Percentiles rank a stretch among this genome's conserved stretches.
Evolutionary conservation across 768 basidiomycete genomes (phyloP).

Genomic region (Piloderma croceum): DNA sequence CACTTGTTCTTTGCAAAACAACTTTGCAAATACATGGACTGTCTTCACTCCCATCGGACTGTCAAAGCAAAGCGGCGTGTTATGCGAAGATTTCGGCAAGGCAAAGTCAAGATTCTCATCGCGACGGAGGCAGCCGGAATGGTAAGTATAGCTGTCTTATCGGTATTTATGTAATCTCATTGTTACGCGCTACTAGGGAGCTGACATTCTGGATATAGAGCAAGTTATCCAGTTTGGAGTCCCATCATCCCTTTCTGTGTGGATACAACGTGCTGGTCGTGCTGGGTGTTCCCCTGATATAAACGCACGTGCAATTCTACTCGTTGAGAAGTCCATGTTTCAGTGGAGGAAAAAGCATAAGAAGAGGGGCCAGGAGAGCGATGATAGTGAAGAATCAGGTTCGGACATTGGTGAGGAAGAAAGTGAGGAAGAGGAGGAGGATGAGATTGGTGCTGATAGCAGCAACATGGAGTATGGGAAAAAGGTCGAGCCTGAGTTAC

Average conservation of each 20-base stretch:
- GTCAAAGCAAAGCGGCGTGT: constrained; percentile 15
- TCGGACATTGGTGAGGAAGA: background rate
- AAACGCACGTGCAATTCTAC: constrained; percentile 22
- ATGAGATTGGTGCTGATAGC: too few relatives aligned
- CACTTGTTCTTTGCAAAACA: constrained; percentile 8
- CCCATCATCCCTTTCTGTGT: constrained; percentile 26
- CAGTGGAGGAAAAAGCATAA: constrained; percentile 15
- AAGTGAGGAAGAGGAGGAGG: background rate
- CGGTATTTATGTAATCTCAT: background rate
- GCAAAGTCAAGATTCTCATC: constrained; percentile 21
- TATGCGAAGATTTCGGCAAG: constrained; percentile 21
- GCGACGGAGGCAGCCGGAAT: constrained; percentile 34
- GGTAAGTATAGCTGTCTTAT: constrained; percentile 19
- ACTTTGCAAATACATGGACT: constrained; percentile 15
- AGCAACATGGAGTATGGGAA: too few relatives aligned
- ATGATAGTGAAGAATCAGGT: background rate
- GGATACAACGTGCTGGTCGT: constrained; percentile 28
- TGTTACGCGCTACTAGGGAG: constrained; percentile 22
- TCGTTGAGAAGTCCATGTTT: constrained; percentile 26
- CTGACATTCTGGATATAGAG: constrained; percentile 32
- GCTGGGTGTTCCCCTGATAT: constrained; percentile 19
- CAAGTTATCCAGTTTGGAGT: constrained; percentile 31
- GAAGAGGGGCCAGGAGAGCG: too few relatives aligned
- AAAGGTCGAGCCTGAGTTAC: constrained; percentile 26
- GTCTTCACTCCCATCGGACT: constrained; percentile 21